These are phyloP conservation scores for Aquanectria penicillioides DNA, from an alignment of 2,329 filamentous ascomycete species.

Conservation along the genomic window DNA sequence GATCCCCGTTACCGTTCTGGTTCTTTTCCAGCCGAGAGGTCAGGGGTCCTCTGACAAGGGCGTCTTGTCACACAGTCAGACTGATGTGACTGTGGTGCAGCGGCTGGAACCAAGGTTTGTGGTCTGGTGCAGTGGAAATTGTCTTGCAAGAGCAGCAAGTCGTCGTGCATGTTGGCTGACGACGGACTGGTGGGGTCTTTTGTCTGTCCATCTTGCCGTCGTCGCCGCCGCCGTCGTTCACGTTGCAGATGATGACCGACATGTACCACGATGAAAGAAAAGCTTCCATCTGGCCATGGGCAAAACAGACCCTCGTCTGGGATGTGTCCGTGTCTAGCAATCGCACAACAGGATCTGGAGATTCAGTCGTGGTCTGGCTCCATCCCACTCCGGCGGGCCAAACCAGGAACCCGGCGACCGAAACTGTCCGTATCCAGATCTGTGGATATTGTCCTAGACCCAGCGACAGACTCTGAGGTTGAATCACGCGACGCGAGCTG, in stretches of 20 bases:
- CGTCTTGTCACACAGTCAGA: constrained; percentile 21
- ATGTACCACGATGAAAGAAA: too few species aligned
- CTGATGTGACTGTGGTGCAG: constrained; percentile 15
- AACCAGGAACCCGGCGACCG: neutral
- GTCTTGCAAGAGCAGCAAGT: too few species aligned
- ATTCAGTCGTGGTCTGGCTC: neutral
- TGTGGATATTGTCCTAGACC: constrained; percentile 9
- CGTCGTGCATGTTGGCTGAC: too few species aligned
- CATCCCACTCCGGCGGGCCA: neutral
- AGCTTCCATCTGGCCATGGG: too few species aligned
- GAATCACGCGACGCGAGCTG: constrained; percentile 24
- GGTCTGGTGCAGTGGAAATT: neutral
- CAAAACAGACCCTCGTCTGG: too few species aligned
- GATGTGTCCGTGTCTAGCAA: too few species aligned
- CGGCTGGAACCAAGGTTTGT: neutral
- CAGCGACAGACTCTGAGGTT: neutral
- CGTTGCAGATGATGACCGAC: too few species aligned
- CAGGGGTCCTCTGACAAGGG: constrained; percentile 21
- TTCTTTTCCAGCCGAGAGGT: constrained; percentile 20
- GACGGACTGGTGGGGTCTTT: too few species aligned
- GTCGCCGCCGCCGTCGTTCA: too few species aligned
- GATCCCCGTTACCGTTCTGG: constrained; percentile 27
- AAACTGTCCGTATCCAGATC: constrained; percentile 17
- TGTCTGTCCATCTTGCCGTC: too few species aligned
- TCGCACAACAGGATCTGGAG: neutral